phyloP scores from a whole-genome alignment of 1,284 basidiomycete genomes.

The Malassezia sympodialis region DNA sequence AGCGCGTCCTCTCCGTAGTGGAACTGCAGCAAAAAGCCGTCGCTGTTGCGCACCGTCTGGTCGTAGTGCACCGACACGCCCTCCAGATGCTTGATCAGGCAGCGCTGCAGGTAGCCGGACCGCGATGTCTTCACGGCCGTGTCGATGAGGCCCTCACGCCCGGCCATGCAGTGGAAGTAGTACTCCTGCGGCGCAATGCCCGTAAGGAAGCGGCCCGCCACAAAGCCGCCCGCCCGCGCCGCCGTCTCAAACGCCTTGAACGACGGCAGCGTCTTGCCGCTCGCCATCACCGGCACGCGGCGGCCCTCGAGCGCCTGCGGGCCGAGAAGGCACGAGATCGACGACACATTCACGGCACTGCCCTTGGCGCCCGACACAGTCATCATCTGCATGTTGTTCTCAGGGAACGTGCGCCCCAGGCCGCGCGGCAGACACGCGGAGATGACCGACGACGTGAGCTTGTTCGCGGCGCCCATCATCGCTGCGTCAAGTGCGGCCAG shows the following conservation, averaged over 20 bases:
- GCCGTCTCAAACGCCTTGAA: constrained; percentile 96
- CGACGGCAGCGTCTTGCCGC: constrained; percentile 92
- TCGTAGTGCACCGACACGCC: constrained; percentile 95
- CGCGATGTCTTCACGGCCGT: constrained; percentile 98
- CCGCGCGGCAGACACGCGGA: constrained; percentile 73
- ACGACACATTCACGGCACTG: constrained; percentile 89
- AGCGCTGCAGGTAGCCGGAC: constrained; percentile 94
- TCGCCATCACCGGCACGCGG: constrained; percentile 97
- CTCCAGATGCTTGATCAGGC: constrained; percentile 96
- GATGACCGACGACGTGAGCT: constrained; percentile 67
- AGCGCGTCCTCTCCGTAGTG: constrained; percentile 92
- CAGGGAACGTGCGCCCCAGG: constrained; percentile 65
- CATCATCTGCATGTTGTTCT: constrained; percentile 99
- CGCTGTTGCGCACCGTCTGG: constrained; percentile 90
- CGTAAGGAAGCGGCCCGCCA: constrained; percentile 97
- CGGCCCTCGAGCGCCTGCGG: constrained; percentile 97
- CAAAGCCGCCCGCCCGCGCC: constrained; percentile 95
- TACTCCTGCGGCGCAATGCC: constrained; percentile 98
- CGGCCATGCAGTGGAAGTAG: constrained; percentile 99
- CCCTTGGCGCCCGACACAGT: constrained; percentile 97
- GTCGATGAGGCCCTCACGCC: constrained; percentile 95
- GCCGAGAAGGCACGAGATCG: constrained; percentile 92
- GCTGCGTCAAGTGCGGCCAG: constrained; percentile 91
- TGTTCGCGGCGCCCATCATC: constrained; percentile 57
- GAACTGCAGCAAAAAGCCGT: constrained; percentile 89